Conservation (phyloP, 352 stramenopile genomes). For the Hyphochytrium catenoides region DNA sequence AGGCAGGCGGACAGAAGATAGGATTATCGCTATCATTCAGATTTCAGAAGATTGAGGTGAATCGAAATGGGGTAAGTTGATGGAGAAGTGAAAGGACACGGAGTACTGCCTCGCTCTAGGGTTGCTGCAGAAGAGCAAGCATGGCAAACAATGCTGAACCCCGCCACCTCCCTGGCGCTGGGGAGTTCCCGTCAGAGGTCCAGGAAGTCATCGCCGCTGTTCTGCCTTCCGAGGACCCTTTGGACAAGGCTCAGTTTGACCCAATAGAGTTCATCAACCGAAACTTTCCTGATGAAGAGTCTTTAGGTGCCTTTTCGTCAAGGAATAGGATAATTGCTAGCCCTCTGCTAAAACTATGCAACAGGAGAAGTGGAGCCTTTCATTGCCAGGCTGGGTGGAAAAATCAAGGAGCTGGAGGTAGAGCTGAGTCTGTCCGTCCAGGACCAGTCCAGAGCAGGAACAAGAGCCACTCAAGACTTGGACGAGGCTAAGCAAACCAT, state of each 20-base stretch:
- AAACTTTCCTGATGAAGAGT: constrained; percentile 68
- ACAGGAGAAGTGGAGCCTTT: constrained; percentile 50
- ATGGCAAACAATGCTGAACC: no score
- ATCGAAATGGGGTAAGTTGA: no score
- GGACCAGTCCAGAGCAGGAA: constrained; percentile 36
- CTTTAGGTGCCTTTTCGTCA: constrained; percentile 9
- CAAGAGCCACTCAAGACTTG: constrained; percentile 46
- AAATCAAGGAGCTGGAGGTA: constrained; percentile 54
- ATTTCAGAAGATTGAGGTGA: no score
- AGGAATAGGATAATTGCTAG: constrained; percentile 6
- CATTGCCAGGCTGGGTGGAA: constrained; percentile 32
- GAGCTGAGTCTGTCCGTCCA: constrained; percentile 43
- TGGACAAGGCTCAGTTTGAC: constrained; percentile 68
- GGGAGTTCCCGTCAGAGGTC: no score
- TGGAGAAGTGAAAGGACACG: no score
- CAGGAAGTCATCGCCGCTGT: constrained; percentile 9
- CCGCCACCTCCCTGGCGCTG: no score
- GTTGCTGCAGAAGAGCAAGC: no score
- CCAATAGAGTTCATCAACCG: constrained; percentile 73
- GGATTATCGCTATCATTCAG: no score
- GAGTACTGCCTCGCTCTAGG: no score
- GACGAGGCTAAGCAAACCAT: constrained; percentile 60
- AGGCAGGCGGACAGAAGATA: no score
- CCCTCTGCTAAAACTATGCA: not conserved
- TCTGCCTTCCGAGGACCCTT: constrained; percentile 47